Evolutionary conservation across 2,329 filamentous ascomycete species (phyloP), one percentile per base, ranked within the genome.

Genomic region (Emydomyces testavorans): DNA sequence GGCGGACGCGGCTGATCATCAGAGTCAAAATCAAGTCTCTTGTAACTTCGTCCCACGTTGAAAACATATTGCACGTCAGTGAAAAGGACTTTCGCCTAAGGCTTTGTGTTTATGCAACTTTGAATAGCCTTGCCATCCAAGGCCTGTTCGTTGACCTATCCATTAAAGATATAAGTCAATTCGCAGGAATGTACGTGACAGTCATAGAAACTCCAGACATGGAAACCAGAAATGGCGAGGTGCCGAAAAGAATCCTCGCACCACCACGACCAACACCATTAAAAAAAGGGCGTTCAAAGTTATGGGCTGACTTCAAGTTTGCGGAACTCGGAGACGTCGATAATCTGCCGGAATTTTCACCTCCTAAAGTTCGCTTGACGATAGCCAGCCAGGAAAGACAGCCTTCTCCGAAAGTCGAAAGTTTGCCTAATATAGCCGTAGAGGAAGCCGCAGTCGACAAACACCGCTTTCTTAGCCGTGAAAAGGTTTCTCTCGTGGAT

Each of bases 281-380:
- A 13, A 37, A 24, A 23, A 53, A 51, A 20, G 58, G 55, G 11
- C 47, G 48, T 8, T 62, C 63, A 4, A 58, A 54, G 7, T 49
- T 64, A 13, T 67, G 64, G 64, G 52, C 53, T 20, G 52, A 58
- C 43, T 61, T 58, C 44, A 54, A 53, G 6, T 65, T 62, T 44
- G 49, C 54, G 20, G 57, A 58, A 41, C 52, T 66, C n/a, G 64
- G 64, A 7, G 56, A 59, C 23, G 52, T 53, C 5, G 54, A 53
- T 6, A 57, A 58, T 18, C 56, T 56, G 21, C 38, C 52, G 20
- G 49, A 50, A 2, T 28, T 57, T 32, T 16, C 35, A 26, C 28
- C 34, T 2, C 11, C 8, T 10, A 13, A 11, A 29, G 8, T 21
- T 10, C 16, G 16, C 7, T 26, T 23, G 4, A 34, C 18, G 11